phyloP scores from a whole-genome alignment of 768 basidiomycete genomes.

The Mycena belliarum region DNA sequence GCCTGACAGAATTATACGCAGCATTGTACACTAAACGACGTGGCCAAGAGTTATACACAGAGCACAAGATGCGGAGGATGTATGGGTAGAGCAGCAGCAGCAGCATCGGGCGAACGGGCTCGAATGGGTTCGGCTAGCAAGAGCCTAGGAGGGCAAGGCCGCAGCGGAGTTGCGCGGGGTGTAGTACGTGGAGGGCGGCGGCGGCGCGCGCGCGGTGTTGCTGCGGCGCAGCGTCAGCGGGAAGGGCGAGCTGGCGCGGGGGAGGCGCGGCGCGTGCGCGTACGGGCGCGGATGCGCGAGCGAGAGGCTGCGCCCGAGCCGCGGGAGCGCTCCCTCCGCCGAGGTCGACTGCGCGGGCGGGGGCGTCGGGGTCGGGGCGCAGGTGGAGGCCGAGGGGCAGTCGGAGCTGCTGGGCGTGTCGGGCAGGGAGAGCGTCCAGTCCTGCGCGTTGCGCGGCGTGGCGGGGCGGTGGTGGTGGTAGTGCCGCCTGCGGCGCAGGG shows the following conservation, averaged over 20 bases:
- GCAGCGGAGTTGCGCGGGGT: too few species aligned
- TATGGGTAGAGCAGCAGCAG: too few species aligned
- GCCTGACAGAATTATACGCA: too few species aligned
- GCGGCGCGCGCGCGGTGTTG: too few species aligned
- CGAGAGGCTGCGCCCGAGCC: not conserved
- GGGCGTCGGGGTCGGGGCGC: not conserved
- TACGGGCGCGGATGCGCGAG: not conserved
- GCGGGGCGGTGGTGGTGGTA: not conserved
- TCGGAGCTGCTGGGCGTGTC: not conserved
- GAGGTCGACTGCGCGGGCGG: not conserved
- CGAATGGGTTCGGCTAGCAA: too few species aligned
- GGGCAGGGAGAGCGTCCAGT: not conserved
- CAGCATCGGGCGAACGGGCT: too few species aligned
- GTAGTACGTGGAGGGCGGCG: too few species aligned
- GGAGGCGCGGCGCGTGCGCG: not conserved
- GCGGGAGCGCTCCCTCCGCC: not conserved
- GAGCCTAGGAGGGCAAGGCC: too few species aligned
- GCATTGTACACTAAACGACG: too few species aligned
- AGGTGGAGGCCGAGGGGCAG: not conserved
- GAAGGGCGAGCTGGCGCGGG: constrained; percentile 11
- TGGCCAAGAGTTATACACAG: too few species aligned
- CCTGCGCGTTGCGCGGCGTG: not conserved
- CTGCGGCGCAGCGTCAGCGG: not conserved
- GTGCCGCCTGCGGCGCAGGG: too few species aligned
- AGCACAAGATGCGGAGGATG: too few species aligned